Evolutionary conservation across 2,329 filamentous ascomycete species (phyloP).

Genomic region (Seiridium unicorne): DNA sequence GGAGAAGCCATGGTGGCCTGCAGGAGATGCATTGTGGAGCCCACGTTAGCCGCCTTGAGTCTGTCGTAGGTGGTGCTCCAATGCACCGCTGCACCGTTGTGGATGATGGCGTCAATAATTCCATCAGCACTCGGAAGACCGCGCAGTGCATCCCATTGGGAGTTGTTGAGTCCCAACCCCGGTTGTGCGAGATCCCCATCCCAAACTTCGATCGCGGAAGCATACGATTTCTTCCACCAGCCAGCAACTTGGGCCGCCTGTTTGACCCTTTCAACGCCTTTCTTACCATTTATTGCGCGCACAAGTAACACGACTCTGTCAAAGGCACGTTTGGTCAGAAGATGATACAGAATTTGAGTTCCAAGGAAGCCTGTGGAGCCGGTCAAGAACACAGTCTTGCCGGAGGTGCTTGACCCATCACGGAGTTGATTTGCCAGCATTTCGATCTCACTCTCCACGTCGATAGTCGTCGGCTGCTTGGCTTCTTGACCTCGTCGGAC

Average conservation of each 20-base stretch:
- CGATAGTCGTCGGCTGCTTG: not conserved
- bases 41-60: not conserved
- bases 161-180: not conserved
- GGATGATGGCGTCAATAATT: not conserved
- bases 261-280: not conserved
- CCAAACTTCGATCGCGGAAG: not conserved
- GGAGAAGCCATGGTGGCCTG: not conserved
- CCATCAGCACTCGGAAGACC: not conserved
- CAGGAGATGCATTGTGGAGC: not conserved
- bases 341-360: not conserved
- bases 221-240: not conserved
- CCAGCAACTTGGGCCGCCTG: not conserved
- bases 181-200: not conserved
- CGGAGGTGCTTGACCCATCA: not conserved
- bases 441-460: not conserved
- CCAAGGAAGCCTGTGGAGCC: not conserved
- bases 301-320: not conserved
- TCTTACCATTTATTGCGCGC: not conserved
- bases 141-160: not conserved
- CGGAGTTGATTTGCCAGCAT: not conserved
- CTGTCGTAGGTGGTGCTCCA: constrained; percentile 4
- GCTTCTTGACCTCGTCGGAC: not conserved
- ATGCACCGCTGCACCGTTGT: constrained; percentile 4
- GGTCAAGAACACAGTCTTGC: not conserved
- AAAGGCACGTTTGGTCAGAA: not conserved